Evolutionary conservation across 331 rosid genomes (phyloP).

Genomic region (Telfairia occidentalis): DNA sequence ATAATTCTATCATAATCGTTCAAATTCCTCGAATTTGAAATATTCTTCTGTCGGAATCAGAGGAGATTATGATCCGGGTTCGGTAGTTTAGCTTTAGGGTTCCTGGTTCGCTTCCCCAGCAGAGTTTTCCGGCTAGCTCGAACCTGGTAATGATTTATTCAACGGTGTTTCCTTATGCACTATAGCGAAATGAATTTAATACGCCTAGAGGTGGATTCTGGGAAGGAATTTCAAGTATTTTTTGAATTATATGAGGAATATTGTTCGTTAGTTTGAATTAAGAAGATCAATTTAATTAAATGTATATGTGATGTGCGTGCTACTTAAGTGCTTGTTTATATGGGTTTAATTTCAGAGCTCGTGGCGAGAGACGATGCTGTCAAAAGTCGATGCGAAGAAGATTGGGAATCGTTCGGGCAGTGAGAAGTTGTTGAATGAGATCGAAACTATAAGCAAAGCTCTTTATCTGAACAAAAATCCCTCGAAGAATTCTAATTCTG

Average conservation of each 20-base stretch:
- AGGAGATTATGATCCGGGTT: slow-evolving; percentile 20
- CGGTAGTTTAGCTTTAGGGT: slow-evolving; percentile 15
- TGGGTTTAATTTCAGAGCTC: neutral
- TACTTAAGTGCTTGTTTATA: neutral
- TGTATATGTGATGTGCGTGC: slow-evolving; percentile 11
- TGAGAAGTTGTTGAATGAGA: slow-evolving; percentile 64
- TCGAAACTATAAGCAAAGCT: slow-evolving; percentile 73
- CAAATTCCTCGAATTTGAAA: neutral
- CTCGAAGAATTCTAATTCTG: slow-evolving; percentile 28
- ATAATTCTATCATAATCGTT: neutral
- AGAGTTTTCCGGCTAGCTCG: slow-evolving; percentile 19
- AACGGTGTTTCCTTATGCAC: neutral
- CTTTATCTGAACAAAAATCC: slow-evolving; percentile 40
- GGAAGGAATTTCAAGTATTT: neutral
- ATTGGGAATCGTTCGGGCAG: slow-evolving; percentile 37
- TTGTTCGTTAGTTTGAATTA: neutral
- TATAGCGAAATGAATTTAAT: neutral
- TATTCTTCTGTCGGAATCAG: slow-evolving; percentile 6
- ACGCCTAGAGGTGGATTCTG: neutral
- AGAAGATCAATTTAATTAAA: neutral
- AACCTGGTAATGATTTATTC: slow-evolving; percentile 33
- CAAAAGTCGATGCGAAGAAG: slow-evolving; percentile 56
- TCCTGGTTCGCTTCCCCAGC: slow-evolving; percentile 21
- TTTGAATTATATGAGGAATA: neutral
- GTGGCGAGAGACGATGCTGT: slow-evolving; percentile 34